phyloP scores from a whole-genome alignment of 2,329 filamentous ascomycete genomes.

The Scolecobasidium constrictum region DNA sequence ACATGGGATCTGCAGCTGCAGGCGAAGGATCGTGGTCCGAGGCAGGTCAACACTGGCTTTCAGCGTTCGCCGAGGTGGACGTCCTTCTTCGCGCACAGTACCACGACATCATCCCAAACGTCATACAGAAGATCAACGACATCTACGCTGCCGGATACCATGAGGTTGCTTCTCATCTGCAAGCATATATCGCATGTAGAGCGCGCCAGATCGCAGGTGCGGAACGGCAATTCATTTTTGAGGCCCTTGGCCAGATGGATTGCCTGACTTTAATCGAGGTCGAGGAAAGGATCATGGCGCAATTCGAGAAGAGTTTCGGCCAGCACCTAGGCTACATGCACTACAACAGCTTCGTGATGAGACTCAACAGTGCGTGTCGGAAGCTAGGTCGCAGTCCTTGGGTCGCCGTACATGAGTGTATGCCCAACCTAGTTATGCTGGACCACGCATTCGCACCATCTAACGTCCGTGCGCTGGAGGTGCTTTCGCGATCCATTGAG shows the following conservation, averaged over 20 bases:
- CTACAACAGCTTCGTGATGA: slow-evolving; percentile 1
- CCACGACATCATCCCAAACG: slow-evolving; percentile 4
- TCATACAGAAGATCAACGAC: slow-evolving; percentile 1
- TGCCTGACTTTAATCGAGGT: background rate
- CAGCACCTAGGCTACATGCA: background rate
- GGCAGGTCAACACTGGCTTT: background rate
- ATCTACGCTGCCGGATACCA: background rate
- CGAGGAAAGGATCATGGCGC: background rate
- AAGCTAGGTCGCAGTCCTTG: background rate
- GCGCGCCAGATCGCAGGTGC: background rate
- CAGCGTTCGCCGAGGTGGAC: background rate
- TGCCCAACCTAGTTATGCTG: background rate
- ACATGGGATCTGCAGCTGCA: background rate
- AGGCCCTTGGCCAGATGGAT: background rate
- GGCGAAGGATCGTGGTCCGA: background rate
- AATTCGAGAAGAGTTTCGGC: background rate
- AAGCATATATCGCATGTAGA: background rate
- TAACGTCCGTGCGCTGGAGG: background rate
- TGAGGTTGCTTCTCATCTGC: background rate
- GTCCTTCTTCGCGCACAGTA: background rate
- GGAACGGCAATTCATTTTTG: background rate
- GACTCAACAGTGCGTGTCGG: background rate
- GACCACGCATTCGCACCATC: background rate
- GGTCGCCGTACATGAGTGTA: background rate
- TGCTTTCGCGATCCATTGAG: background rate